phyloP scores from a whole-genome alignment of 371 early-diverging fungal species.

The Hamiltosporidium tvaerminnensis region DNA sequence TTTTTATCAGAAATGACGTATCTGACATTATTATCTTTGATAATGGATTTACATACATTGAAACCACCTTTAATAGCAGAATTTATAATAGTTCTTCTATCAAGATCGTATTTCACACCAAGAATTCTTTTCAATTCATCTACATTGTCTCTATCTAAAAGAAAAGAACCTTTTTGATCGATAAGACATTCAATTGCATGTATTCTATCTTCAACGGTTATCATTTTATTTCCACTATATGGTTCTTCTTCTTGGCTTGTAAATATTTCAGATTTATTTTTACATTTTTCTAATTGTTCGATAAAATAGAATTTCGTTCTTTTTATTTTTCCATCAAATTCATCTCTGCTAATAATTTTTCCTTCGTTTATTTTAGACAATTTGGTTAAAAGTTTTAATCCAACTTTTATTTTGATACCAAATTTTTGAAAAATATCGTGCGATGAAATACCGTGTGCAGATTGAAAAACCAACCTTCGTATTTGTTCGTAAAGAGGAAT shows the following conservation, averaged over 20 bases:
- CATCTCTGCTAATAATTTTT: background rate
- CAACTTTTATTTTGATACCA: constrained; percentile 18
- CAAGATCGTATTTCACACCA: constrained; percentile 19
- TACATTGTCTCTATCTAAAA: constrained; percentile 14
- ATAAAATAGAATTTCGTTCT: constrained; percentile 10
- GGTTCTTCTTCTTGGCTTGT: background rate
- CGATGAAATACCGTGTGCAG: constrained; percentile 12
- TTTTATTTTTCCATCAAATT: constrained; percentile 20
- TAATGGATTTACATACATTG: constrained; percentile 13
- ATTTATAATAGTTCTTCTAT: constrained; percentile 35
- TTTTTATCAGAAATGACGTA: constrained; percentile 8
- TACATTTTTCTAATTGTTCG: background rate
- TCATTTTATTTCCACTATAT: background rate
- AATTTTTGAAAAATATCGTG: constrained; percentile 19
- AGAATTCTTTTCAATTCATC: constrained; percentile 16
- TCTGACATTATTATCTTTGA: constrained; percentile 1
- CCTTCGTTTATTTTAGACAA: constrained; percentile 11
- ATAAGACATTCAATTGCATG: constrained; percentile 20
- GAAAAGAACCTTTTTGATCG: constrained; percentile 14
- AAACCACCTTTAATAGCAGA: constrained; percentile 27
- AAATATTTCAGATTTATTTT: background rate
- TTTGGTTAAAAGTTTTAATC: constrained; percentile 14
- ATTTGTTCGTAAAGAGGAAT: constrained; percentile 21
- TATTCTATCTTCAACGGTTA: constrained; percentile 22
- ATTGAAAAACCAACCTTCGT: constrained; percentile 3